Base-by-base conservation (phyloP, 2,329 filamentous ascomycete species). In the Didymella pinodella region DNA sequence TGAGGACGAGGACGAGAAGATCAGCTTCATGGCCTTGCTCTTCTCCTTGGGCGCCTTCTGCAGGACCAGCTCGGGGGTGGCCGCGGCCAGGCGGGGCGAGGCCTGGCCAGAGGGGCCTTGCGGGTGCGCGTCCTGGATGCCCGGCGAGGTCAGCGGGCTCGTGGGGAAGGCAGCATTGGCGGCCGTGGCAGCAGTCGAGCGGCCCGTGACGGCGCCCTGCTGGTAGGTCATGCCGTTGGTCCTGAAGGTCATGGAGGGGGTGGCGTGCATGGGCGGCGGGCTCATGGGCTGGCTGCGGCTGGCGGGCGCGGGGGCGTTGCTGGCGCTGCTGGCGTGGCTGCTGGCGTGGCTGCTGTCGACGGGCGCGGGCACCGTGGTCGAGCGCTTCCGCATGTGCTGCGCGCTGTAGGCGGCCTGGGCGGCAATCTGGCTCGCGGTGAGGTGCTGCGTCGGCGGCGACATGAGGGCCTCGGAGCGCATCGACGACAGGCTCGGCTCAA, bases 1-100 rank as follows among this genome's bases (percentile, higher is more conserved):
- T 7, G 41, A 44, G 52, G 68, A 59, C 7, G 89, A 91, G 73
- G 41, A 44, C 49, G 68, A 59, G 6, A 89, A 91, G 73, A 93
- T 93, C 28, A 94, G 82, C 80, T 94, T 94, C 74, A 91, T 90
- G 74, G 91, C 90, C 78, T 92, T 93, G 61, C 88, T 88, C 76
- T 91, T 91, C 25, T 91, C 88, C 28, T 85, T 81, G 67, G 86
- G 85, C 22, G 77, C 78, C 68, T 87, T 88, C 50, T 84, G 83
- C 74, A 90, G 88, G 65, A 90, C 88, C 22, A 68, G 66, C 18
- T 58, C 53, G 28, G 66, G 65, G 4, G 71, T 64, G 1, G 67
- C 54, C 8, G 71, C 63, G 1, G 67, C 50, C 1, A 70, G 72
- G 54, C 75, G 71, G 10, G 77, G 76, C 41, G 75, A 77, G 3